Evolutionary conservation across 2,329 filamentous ascomycete species (phyloP), one percentile per base, ranked within the genome.

Genomic region (Neopestalotiopsis clavispora): DNA sequence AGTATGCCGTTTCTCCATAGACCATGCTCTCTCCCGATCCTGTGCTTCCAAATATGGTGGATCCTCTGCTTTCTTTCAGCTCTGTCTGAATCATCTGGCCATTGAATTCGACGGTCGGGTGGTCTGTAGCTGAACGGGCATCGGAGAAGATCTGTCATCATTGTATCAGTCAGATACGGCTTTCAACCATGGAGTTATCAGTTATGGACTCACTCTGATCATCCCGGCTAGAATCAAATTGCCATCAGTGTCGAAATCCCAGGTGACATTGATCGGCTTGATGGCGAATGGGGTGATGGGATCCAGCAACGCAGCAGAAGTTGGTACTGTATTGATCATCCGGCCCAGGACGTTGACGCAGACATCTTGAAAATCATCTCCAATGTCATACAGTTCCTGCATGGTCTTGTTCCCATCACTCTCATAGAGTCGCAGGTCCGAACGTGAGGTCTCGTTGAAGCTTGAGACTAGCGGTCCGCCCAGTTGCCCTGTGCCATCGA

Each of bases 311-410:
- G 68, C n/a, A 6, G 75, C 74, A 12, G 17, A 12, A 2, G 71
- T 68, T 1, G 76, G 76, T 13, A 78, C 76, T 1, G 76, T 77
- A 65, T 78, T 67, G 52, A 77, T 68, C 73, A 76, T 75, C 12
- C 75, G 75, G 20, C 69, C 63, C 56, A 77, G 52, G 17, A 77
- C 38, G 42, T 72, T 69, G 10, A 71, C 72, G 30, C 76, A 78
- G 23, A 73, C 75, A 12, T 71, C 68, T 28, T 72, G 70, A 60
- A 77, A 77, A 1, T 49, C 70, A 4, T 75, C 72, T 4, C 71
- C 71, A 10, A 70, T 69, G 4, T 67, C 67, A n/a, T 76, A 76
- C 20, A 78, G 60, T 12, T 70, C 67, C 32, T 70, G 58, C 75
- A 77, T 78, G 4, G 75, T 75, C 57, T 69, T 71, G 38, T 77